These are phyloP conservation scores for Tricholoma bakamatsutake DNA, from an alignment of 768 basidiomycete genomes.

Conservation along the genomic window DNA sequence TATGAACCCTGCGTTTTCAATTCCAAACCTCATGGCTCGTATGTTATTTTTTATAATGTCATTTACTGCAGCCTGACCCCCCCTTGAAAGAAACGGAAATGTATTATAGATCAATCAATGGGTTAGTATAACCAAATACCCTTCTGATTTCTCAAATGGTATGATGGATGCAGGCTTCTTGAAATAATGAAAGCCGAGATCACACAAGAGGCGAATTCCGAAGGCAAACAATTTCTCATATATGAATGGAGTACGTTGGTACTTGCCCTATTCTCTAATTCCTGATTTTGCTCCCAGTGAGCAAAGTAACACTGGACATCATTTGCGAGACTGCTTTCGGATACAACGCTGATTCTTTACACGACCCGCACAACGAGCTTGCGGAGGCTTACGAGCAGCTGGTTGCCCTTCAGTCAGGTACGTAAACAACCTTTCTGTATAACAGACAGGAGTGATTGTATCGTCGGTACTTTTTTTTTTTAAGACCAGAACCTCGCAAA, in stretches of 20 bases:
- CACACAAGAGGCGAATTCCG: conserved; percentile 15
- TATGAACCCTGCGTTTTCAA: conserved; percentile 49
- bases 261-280: background rate
- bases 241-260: conserved; percentile 43
- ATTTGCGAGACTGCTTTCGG: conserved; percentile 48
- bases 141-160: background rate
- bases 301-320: conserved; percentile 48
- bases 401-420: conserved; percentile 34
- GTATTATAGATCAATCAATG: conserved; percentile 42
- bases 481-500: conserved; percentile 28
- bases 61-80: background rate
- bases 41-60: conserved; percentile 8
- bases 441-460: background rate
- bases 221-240: conserved; percentile 27
- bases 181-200: conserved; percentile 30
- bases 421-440: background rate
- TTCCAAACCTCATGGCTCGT: conserved; percentile 35
- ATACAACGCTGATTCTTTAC: conserved; percentile 39
- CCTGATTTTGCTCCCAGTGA: conserved; percentile 26
- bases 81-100: conserved; percentile 33
- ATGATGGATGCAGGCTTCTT: conserved; percentile 23
- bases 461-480: background rate
- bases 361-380: conserved; percentile 40
- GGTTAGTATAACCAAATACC: conserved; percentile 20
- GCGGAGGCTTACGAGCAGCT: conserved; percentile 42